A percentile compares a stretch with the other conserved stretches of the same genome.
Evolutionary conservation across 2,329 filamentous ascomycete genomes (phyloP).

Genomic region (Exophiala xenobiotica): DNA sequence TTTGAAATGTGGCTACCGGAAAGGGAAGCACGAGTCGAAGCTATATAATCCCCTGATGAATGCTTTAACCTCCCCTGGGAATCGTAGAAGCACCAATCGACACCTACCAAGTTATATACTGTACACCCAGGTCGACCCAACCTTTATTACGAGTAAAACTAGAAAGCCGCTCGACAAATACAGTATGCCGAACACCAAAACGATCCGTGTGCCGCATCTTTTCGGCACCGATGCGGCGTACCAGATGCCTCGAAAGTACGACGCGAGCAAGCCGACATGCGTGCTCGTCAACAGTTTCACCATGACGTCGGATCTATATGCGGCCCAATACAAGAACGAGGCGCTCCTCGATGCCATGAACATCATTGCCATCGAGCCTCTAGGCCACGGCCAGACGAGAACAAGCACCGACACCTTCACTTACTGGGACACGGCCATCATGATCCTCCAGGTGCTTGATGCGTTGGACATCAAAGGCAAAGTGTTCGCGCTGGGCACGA

Average conservation of each 20-base stretch:
- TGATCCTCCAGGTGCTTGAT: constrained; percentile 39
- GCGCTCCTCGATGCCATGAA: constrained; percentile 44
- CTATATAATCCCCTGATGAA: no score
- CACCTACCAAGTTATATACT: no score
- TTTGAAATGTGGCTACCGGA: no score
- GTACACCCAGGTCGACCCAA: no score
- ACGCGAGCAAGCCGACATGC: constrained; percentile 53
- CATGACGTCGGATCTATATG: constrained; percentile 47
- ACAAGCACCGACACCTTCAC: constrained; percentile 48
- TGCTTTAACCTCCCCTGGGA: no score
- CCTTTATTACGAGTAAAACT: no score
- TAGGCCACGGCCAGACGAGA: constrained; percentile 52
- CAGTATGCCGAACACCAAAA: constrained; percentile 24
- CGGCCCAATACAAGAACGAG: constrained; percentile 39
- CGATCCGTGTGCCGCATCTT: constrained; percentile 49
- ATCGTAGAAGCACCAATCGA: no score
- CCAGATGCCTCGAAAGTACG: constrained; percentile 44
- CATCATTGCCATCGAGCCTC: constrained; percentile 52
- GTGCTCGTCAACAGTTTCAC: constrained; percentile 54
- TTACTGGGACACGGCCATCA: constrained; percentile 56
- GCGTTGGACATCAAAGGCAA: constrained; percentile 28
- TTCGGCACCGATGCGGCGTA: constrained; percentile 51
- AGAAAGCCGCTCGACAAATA: no score
- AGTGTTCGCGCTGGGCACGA: constrained; percentile 47
- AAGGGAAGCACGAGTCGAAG: no score